Evolutionary conservation across 2,329 filamentous ascomycete species (phyloP), one percentile per base, ranked within the genome.

Genomic region (Hypoxylon rubiginosum): DNA sequence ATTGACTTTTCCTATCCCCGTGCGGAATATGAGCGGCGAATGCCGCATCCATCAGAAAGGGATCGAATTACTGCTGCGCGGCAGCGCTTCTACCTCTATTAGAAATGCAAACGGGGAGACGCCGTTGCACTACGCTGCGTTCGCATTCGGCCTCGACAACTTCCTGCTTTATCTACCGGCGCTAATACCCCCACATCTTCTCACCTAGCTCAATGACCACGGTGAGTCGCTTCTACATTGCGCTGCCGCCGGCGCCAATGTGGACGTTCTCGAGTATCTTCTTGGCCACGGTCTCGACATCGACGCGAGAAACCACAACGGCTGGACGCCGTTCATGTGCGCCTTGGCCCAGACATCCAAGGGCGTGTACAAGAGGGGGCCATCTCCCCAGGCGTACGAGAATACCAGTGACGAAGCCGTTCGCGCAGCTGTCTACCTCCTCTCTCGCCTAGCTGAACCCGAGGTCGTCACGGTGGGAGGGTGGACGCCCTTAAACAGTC

Each of bases 321-420:
- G 53, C 26, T 56, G 53, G 41, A 48, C 53, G 17, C 53, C 53
- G 10, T 21, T 56, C 39, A 56, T 50, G 17, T 56, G 53, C 15
- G 53, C 41, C 28, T 56, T 56, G 26, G 11, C 41, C 19, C 28
- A 48, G 11, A 28, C 13, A 7, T 30, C 13, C 24, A 48, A 30
- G 45, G 45, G 45, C 45, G 24, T 48, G 4, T 30, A 48, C 13
- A 30, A 26, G 11, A 11, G 17, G 11, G 45, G 45, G 11, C 11
- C 24, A n/a, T 48, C 24, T 28, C 45, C 13, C 45, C 11, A 15
- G 17, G 9, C 11, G 17, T 24, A 24, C 19, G 19, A 21, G 7
- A 46, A 46, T 3, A 46, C 43, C n/a, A n/a, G n/a, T n/a, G n/a
- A n/a, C n/a, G n/a, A n/a, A n/a, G n/a, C n/a, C n/a, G n/a, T n/a